Evolutionary conservation across 2,329 filamentous ascomycete species (phyloP), one percentile per base, ranked within the genome.

Genomic region (Lecanicillium sp.): DNA sequence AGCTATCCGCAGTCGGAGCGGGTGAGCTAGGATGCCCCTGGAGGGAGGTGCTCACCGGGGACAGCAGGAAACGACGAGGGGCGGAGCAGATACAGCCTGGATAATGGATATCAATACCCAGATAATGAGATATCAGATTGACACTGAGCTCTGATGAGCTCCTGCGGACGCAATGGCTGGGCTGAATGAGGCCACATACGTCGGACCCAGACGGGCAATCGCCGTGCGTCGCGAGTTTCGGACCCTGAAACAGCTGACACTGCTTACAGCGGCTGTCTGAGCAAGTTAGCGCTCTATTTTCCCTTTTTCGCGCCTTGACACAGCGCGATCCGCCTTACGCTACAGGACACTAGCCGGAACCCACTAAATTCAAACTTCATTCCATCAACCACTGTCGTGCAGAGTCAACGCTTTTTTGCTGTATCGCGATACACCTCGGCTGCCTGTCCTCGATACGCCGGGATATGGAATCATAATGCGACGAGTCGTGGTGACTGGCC

Each of bases 401-500:
- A n/a, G n/a, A n/a, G n/a, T 27, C 17, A 21, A n/a, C 11, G 5
- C 26, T 2, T n/a, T 35, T 11, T 10, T 14, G 9, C 9, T 6
- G 11, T n/a, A 23, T 21, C 24, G 38, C 33, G 14, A 2, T 7
- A 6, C 26, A 24, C 17, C 2, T n/a, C n/a, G 6, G 19, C n/a
- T 10, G n/a, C 21, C 8, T 9, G 5, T 41, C 8, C 7, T 20
- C 32, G n/a, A 12, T 7, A 27, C 38, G 32, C 26, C 44, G 27
- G 61, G 61, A 52, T 45, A 72, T 77, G 72, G 67, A 61, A 68
- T 50, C 56, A 67, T 59, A 55, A 81, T 82, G 74, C 77, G 82
- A 62, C 81, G 87, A 58, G 87, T 93, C 58, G 88, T 91, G 59
- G 83, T 93, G 62, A 93, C 88, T 45, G 87, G 88, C 60, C 73